Percentiles rank a stretch among this genome's conserved stretches.
Evolutionary conservation across 176 grass and related monocot genomes (phyloP).

Genomic region (Bothriochloa decipiens): DNA sequence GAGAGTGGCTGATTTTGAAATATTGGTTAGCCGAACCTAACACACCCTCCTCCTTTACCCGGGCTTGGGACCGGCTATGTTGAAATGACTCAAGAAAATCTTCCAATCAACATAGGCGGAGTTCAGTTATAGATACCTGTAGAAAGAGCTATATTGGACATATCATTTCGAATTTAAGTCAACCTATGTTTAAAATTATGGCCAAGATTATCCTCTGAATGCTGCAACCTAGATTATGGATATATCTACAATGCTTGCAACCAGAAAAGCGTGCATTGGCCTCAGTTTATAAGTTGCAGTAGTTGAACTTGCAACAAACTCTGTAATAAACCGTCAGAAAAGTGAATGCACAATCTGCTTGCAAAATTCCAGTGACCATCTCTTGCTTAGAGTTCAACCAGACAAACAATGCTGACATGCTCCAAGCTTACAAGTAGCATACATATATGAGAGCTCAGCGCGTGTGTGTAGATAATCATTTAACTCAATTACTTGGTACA

Average conservation of each 20-base stretch:
- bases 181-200: not conserved
- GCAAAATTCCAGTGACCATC: not conserved
- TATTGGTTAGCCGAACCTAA: too few species aligned
- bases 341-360: not conserved
- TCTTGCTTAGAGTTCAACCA: conserved; percentile 4
- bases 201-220: not conserved
- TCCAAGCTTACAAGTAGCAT: not conserved
- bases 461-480: not conserved
- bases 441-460: not conserved
- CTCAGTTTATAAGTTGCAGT: not conserved
- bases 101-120: too few species aligned
- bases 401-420: not conserved
- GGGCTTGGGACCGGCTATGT: too few species aligned
- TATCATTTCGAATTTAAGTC: conserved; percentile 16
- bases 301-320: not conserved
- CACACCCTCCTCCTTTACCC: too few species aligned
- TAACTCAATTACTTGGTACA: not conserved
- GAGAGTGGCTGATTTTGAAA: too few species aligned
- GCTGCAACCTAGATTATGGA: not conserved
- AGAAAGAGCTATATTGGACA: conserved; percentile 12
- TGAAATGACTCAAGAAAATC: too few species aligned
- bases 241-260: not conserved
- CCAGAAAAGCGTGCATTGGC: not conserved
- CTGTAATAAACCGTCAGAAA: not conserved
- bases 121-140: not conserved